These are phyloP conservation scores for Epichloe festucae DNA, from an alignment of 2,329 filamentous ascomycete genomes.

Conservation along the genomic window DNA sequence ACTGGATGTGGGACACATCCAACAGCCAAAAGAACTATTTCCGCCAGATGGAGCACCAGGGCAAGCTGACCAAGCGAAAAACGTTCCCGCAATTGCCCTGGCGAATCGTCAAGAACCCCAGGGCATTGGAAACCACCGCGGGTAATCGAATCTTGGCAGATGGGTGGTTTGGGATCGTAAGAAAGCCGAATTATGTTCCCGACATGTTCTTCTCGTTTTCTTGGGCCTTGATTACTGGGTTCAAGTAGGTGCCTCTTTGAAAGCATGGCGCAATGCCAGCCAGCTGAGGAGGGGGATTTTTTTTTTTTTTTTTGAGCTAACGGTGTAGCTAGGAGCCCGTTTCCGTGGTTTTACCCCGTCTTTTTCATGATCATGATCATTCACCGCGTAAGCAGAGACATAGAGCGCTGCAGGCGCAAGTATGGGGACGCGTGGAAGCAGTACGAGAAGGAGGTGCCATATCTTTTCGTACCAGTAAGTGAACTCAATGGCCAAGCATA, in stretches of 20 bases:
- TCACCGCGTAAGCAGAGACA: conserved; percentile 66
- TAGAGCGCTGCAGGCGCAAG: conserved; percentile 62
- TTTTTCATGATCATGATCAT: conserved; percentile 77
- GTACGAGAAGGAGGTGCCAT: conserved; percentile 68
- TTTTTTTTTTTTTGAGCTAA: no score
- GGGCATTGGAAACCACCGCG: conserved; percentile 58
- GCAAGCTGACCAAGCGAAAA: conserved; percentile 55
- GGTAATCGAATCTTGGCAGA: conserved; percentile 63
- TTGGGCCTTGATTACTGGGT: conserved; percentile 40
- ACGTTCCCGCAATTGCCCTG: conserved; percentile 86
- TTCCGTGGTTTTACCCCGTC: conserved; percentile 81
- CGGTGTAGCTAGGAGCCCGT: conserved; percentile 41
- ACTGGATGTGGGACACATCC: conserved; percentile 86
- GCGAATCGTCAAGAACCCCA: conserved; percentile 69
- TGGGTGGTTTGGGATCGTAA: conserved; percentile 68
- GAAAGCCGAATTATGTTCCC: conserved; percentile 45
- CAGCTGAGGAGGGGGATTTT: no score
- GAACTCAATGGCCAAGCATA: no score
- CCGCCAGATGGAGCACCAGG: conserved; percentile 59
- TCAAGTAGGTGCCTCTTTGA: conserved; percentile 19
- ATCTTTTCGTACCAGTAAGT: conserved; percentile 65
- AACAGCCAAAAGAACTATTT: conserved; percentile 86
- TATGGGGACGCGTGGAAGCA: conserved; percentile 74
- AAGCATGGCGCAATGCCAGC: no score
- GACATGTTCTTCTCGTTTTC: conserved; percentile 36